These are phyloP conservation scores for Salix purpurea DNA, from an alignment of 345 rosid species.

Conservation along the genomic window DNA sequence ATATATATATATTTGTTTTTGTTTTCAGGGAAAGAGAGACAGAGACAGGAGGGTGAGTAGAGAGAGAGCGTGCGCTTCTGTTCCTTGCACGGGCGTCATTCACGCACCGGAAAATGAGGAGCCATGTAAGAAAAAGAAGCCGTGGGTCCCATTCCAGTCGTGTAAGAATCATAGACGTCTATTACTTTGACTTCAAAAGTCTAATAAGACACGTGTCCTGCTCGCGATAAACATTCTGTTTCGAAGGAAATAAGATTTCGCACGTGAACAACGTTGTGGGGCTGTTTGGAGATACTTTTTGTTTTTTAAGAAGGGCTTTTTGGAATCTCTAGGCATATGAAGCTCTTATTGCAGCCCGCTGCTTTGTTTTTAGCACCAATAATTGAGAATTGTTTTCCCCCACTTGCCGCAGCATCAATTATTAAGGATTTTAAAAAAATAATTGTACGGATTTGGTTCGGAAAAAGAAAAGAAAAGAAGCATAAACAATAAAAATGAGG, in stretches of 20 bases:
- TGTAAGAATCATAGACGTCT: not conserved
- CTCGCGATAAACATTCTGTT: not conserved
- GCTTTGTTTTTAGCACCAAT: too few species aligned
- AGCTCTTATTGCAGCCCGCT: not conserved
- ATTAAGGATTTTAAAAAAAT: too few species aligned
- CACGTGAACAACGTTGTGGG: not conserved
- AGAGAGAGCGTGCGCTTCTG: not conserved
- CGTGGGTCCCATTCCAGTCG: not conserved
- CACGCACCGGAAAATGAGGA: constrained; percentile 25
- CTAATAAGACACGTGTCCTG: not conserved
- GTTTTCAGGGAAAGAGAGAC: constrained; percentile 3
- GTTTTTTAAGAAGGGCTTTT: not conserved
- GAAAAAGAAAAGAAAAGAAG: too few species aligned
- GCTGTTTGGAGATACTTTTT: not conserved
- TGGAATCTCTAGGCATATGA: not conserved
- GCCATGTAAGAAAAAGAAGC: not conserved
- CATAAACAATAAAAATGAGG: too few species aligned
- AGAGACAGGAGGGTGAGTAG: not conserved
- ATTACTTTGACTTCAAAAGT: not conserved
- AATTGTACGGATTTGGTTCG: too few species aligned
- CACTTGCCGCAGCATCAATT: too few species aligned
- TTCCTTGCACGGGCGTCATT: constrained; percentile 24
- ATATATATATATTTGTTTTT: not conserved
- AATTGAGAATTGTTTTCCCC: too few species aligned
- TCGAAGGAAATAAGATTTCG: not conserved